Evolutionary conservation across 371 early-diverging fungal species (phyloP).

Genomic region (Mortierella polycephala): DNA sequence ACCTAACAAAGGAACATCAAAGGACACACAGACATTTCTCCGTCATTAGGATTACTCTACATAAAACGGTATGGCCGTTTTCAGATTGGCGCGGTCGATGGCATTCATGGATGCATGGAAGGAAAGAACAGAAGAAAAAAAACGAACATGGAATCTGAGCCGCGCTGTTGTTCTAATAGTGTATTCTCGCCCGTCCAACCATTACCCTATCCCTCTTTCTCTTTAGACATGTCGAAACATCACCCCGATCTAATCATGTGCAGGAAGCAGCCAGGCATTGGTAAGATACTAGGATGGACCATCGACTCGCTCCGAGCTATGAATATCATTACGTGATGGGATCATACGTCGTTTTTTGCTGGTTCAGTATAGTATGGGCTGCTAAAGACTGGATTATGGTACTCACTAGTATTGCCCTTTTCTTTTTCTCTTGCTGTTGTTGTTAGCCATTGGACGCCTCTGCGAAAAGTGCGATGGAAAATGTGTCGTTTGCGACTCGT

Average conservation of each 20-base stretch:
- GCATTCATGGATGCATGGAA: no score
- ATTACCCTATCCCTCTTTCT: neutral
- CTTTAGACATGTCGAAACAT: slow-evolving; percentile 81
- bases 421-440: neutral
- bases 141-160: no score
- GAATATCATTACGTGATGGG: no score
- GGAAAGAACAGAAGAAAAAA: no score
- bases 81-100: no score
- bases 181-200: neutral
- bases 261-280: slow-evolving; percentile 94
- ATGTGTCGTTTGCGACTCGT: slow-evolving; percentile 97
- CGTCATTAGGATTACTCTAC: no score
- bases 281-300: slow-evolving; percentile 35
- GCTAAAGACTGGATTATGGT: no score
- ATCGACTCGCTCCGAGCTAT: neutral
- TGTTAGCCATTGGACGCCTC: slow-evolving; percentile 88
- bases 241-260: slow-evolving; percentile 97
- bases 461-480: slow-evolving; percentile 96
- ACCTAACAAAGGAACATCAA: no score
- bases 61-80: no score
- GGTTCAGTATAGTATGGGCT: neutral
- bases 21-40: no score
- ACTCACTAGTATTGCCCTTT: neutral
- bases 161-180: no score
- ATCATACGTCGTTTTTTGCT: neutral